Evolutionary conservation across 2,329 filamentous ascomycete species (phyloP), one percentile per base, ranked within the genome.

Genomic region (Pseudogymnoascus sp.): DNA sequence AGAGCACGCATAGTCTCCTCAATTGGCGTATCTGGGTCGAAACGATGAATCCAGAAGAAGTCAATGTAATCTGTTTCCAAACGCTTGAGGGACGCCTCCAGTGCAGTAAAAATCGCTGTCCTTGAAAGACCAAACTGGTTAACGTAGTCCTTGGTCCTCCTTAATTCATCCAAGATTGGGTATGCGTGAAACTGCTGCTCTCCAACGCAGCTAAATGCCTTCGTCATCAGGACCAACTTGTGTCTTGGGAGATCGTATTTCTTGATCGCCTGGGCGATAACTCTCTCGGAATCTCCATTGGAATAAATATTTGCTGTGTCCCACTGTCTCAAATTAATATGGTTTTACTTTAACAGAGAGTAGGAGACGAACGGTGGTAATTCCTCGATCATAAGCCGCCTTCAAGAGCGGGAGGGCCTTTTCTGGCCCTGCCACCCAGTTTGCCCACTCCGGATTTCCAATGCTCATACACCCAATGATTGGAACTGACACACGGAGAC

Each of bases 381-480:
- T 77, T 8, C 86, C 86, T 4, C 75, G 75, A 63, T 88, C 84
- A 69, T 85, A 88, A 1, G 86, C 86, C 13, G 84, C 80, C 74
- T 88, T 85, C 63, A 89, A 80, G 4, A 88, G 73, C 6, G 83
- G 82, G 13, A 87, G 75, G 21, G 83, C 80, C 68, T 83, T 79
- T 14, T 81, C 83, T 71, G 87, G 85, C 39, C 82, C 78, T 60
- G 86, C 69, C n/a, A 81, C 80, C 84, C 84, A 88, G 4, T 76
- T 71, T 63, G 81, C 77, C 71, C 80, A 82, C 43, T 79, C 73
- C 0, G 76, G 72, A 65, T 80, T 77, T 21, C 86, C 86, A 65
- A 86, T 83, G 70, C 79, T 82, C 86, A 89, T 89, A 65, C 81
- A 80, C 0, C 87, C 87, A 41, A 89, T 77, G 64, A 89, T 85